Percentiles rank a stretch among this genome's conserved stretches.
These are phyloP conservation scores for Pugionium cornutum DNA, from an alignment of 345 rosid species.

Conservation along the genomic window DNA sequence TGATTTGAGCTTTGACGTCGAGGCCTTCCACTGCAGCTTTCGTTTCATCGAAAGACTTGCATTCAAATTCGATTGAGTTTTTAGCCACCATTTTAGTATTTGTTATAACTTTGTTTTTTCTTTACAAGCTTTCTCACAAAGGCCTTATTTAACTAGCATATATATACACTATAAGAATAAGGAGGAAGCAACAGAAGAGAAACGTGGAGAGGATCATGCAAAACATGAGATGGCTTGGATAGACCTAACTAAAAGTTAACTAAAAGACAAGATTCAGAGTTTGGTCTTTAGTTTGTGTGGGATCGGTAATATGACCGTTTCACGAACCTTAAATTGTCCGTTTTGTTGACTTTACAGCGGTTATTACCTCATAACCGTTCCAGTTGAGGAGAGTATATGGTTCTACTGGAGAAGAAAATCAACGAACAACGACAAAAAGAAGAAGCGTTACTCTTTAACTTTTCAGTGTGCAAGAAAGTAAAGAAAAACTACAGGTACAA, in stretches of 20 bases:
- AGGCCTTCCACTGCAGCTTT: conserved; percentile 13
- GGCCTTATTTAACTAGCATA: neutral
- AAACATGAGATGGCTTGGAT: conserved; percentile 17
- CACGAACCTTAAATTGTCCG: neutral
- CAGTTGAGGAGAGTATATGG: neutral
- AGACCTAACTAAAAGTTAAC: too few species aligned
- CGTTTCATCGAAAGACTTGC: conserved; percentile 6
- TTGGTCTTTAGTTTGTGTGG: neutral
- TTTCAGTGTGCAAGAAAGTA: too few species aligned
- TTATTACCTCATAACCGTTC: neutral
- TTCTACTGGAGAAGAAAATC: neutral
- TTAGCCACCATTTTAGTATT: conserved; percentile 6
- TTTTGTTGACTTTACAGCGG: neutral
- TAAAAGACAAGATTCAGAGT: conserved; percentile 21
- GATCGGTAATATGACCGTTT: conserved; percentile 5
- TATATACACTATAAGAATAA: neutral
- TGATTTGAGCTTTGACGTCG: conserved; percentile 31
- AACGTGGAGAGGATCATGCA: conserved; percentile 34
- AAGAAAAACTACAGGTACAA: too few species aligned
- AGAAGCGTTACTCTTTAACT: too few species aligned
- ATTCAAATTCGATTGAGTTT: neutral
- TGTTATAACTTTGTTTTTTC: neutral
- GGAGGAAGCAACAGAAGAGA: conserved; percentile 11
- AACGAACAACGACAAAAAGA: too few species aligned
- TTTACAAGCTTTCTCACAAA: neutral